phyloP scores from a whole-genome alignment of 768 basidiomycete species.

The Mycena galericulata region DNA sequence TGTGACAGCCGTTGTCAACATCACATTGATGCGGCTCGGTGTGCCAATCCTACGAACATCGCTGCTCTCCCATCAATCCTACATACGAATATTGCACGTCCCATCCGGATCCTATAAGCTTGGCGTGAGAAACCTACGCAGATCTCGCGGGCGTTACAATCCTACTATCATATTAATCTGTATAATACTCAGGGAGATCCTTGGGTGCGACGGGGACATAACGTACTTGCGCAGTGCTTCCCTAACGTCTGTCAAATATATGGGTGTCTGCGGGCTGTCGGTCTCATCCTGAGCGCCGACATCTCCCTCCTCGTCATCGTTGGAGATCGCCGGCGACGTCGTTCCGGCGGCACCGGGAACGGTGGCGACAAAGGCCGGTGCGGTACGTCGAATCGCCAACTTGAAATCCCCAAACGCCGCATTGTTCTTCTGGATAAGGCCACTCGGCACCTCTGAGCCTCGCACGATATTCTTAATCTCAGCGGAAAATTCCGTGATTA shows the following conservation, averaged over 20 bases:
- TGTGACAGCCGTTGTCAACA: too few species aligned
- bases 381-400: conserved; percentile 43
- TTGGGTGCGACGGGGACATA: too few species aligned
- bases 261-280: neutral
- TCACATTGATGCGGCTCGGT: too few species aligned
- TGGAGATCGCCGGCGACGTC: neutral
- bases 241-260: conserved; percentile 48
- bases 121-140: too few species aligned
- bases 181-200: too few species aligned
- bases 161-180: too few species aligned
- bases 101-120: too few species aligned
- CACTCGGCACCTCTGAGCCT: conserved; percentile 36
- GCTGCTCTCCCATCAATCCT: too few species aligned
- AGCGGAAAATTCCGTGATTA: conserved; percentile 48
- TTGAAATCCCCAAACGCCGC: conserved; percentile 44
- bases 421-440: conserved; percentile 46
- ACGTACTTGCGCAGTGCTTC: conserved; percentile 5
- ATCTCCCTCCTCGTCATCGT: neutral
- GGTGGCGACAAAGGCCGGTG: conserved; percentile 49
- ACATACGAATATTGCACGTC: too few species aligned
- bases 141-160: too few species aligned
- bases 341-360: neutral
- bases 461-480: conserved; percentile 41
- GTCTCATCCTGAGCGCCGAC: neutral
- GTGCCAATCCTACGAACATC: too few species aligned